A percentile compares a stretch with the other conserved stretches of the same genome.
phyloP scores from a whole-genome alignment of 2,329 filamentous ascomycete species.

The Mycocentrospora acerina region DNA sequence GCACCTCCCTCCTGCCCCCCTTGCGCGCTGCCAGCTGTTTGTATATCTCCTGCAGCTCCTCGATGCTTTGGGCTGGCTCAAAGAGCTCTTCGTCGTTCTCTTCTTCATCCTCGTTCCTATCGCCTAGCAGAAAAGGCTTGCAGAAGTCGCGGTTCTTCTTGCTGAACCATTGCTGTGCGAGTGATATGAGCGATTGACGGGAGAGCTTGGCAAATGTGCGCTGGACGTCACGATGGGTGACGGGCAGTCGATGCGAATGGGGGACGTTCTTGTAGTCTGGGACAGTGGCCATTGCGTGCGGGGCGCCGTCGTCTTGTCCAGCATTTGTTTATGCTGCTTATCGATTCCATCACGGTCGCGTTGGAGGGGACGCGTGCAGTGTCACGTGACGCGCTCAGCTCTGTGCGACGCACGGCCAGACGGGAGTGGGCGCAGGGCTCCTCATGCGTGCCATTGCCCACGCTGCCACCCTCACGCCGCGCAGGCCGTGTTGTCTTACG shows the following conservation, averaged over 20 bases:
- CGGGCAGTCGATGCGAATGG: conserved; percentile 68
- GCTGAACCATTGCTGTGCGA: conserved; percentile 77
- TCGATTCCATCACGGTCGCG: conserved; percentile 17
- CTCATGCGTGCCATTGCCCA: too few species aligned
- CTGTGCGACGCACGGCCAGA: too few species aligned
- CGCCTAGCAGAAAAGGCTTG: conserved; percentile 56
- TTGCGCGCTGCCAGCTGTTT: conserved; percentile 45
- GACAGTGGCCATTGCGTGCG: conserved; percentile 55
- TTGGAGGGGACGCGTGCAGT: conserved; percentile 9
- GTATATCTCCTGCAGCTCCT: conserved; percentile 62
- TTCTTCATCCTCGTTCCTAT: conserved; percentile 49
- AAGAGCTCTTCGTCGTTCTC: conserved; percentile 63
- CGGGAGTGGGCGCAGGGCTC: too few species aligned
- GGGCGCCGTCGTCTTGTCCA: conserved; percentile 21
- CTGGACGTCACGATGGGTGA: conserved; percentile 63
- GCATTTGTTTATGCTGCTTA: conserved; percentile 27
- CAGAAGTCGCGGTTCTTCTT: conserved; percentile 63
- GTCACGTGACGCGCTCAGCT: too few species aligned
- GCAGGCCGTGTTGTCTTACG: too few species aligned
- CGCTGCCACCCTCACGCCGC: too few species aligned
- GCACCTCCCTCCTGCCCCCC: conserved; percentile 55
- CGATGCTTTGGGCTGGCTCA: conserved; percentile 64
- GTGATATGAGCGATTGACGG: conserved; percentile 68
- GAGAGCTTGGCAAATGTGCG: conserved; percentile 71
- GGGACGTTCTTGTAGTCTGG: conserved; percentile 72